These are phyloP conservation scores for Lepiota brunneoincarnata DNA, from an alignment of 768 basidiomycete species.

Conservation along the genomic window DNA sequence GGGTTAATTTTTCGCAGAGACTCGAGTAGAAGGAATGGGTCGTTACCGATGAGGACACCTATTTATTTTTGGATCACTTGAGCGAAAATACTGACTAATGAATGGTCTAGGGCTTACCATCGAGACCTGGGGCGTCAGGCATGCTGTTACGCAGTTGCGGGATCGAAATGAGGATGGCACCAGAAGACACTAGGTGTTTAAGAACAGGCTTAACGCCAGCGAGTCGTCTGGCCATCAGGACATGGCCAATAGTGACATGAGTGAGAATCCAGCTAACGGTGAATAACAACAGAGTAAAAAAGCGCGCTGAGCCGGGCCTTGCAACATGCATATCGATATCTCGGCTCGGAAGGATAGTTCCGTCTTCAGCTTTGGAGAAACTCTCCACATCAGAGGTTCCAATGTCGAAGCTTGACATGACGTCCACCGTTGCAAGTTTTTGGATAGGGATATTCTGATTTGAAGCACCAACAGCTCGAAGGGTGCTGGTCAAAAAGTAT, in stretches of 20 bases:
- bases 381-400: slow-evolving; percentile 36
- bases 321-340: slow-evolving; percentile 45
- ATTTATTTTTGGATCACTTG: slow-evolving; percentile 13
- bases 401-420: slow-evolving; percentile 47
- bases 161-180: slow-evolving; percentile 41
- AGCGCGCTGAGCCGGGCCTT: slow-evolving; percentile 42
- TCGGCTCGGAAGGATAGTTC: slow-evolving; percentile 26
- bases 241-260: slow-evolving; percentile 47
- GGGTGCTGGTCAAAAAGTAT: slow-evolving; percentile 45
- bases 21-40: neutral
- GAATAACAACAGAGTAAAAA: slow-evolving; percentile 46
- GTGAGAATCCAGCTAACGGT: slow-evolving; percentile 50
- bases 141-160: slow-evolving; percentile 52
- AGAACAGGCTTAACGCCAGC: slow-evolving; percentile 27
- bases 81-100: slow-evolving; percentile 2
- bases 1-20: neutral
- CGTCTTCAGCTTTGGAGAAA: slow-evolving; percentile 14
- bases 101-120: slow-evolving; percentile 26
- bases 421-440: slow-evolving; percentile 38
- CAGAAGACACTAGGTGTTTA: slow-evolving; percentile 36
- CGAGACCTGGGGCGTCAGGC: slow-evolving; percentile 56
- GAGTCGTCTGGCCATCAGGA: slow-evolving; percentile 38
- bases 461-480: slow-evolving; percentile 35
- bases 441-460: slow-evolving; percentile 40
- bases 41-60: slow-evolving; percentile 49